Base-by-base conservation (phyloP, 345 rosid species). In the Boechera retrofracta region DNA sequence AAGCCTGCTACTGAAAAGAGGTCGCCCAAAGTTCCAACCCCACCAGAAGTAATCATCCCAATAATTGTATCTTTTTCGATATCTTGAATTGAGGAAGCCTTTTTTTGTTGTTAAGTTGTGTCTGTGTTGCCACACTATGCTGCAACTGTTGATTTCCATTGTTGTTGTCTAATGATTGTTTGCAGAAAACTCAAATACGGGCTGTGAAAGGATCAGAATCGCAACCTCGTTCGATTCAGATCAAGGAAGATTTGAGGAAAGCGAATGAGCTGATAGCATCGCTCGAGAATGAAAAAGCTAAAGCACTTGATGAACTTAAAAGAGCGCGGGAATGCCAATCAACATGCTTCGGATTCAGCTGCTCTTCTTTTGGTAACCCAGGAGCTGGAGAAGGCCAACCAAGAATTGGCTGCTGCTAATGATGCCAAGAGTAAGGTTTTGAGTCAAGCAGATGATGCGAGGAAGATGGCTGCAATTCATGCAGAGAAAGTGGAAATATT, bases 191-290 rank as follows among this genome's bases (percentile, higher is more conserved):
- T 44, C 89, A 73, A 58, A 66, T 80, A 36, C 82, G 90, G 73
- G 39, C 62, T 51, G 80, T 57, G 62, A 92, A 79, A 82, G 94
- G 85, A 52, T 83, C 88, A 1, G 99, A 90, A 54, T 41, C 87
- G 3, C 97, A 89, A 77, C 71, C 88, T 33, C 94, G 88, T 54
- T 69, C 88, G 85, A 79, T 64, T 79, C 82, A 55, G 45, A 73
- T 85, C 5, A 93, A 87, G 89, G 98, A 95, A 64, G 99, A 95
- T 80, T 76, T 92, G 44, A 91, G 89, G 89, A 89, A 85, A 81
- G 91, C 99, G 0, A 92, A 87, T 74, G 94, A 92, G 80, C 80
- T 80, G 65, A 83, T 92, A 63, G 81, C 80, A 55, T 76, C 71
- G 69, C 82, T 91, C 21, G 96, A 92, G 85, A 86, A 85, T 63